Base-by-base conservation (phyloP, 1,139 yeast species). In the Candida pseudoviswanathii region DNA sequence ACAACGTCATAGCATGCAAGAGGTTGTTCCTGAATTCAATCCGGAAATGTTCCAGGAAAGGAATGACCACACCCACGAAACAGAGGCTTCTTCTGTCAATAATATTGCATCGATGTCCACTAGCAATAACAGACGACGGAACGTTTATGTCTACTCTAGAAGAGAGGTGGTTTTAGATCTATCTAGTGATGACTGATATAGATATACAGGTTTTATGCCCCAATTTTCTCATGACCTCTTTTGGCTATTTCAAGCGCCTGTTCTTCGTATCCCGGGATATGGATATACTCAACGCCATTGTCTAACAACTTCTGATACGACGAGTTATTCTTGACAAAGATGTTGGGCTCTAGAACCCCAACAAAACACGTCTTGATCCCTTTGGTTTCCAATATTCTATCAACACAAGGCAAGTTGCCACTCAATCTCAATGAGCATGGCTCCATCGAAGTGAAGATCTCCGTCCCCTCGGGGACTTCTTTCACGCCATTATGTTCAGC, bases 371-470 rank as follows among this genome's bases (percentile, higher is more conserved):
- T 81, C 32, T 75, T 77, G 51, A 94, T 86, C 16, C 61, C 64
- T 10, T 50, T 50, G 2, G 84, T 66, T 2, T 68, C 72, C 41
- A 90, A 61, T 7, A 94, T 84, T 39, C 98, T 77, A 54, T 91
- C 92, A 2, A 84, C 84, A 67, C 99, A 94, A 0, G 99, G 97
- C 47, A 77, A 63, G 59, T 92, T 92, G 0, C 99, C 99, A 65
- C 97, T 91, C 38, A 94, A 72, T 49, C 99, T 75, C 51, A 81
- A 80, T 2, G 96, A 85, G 64, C 99, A 95, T 0, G 99, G 99
- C 61, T 95, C 99, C 99, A 95, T 95, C 0, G 98, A 89, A 0
- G 99, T 94, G 66, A 89, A 95, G 9, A 94, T 69, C 41, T 87
- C 90, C 0, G 96, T 83, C 0, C 96, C 96, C 16, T 61, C 64